Conservation (phyloP, 2,329 filamentous ascomycete species). For the Ceratocystis huliohia region DNA sequence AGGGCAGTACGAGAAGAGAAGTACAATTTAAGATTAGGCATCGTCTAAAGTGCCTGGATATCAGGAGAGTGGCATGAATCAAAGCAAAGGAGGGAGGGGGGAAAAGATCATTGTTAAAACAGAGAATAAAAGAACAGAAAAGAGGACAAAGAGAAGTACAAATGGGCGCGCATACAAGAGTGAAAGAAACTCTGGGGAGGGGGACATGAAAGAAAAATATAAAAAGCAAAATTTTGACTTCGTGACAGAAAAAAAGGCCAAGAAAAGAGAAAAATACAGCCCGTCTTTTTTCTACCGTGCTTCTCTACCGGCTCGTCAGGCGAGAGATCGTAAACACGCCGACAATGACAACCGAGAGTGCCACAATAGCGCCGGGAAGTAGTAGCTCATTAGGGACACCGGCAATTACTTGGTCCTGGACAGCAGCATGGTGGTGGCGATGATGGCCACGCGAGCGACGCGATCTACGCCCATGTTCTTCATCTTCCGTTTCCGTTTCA, state of each 20-base stretch:
- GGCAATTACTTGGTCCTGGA: conserved; percentile 67
- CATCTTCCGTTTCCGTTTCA: conserved; percentile 46
- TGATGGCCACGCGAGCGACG: conserved; percentile 30
- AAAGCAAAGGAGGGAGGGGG: not conserved
- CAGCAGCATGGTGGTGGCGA: conserved; percentile 22
- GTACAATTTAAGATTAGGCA: not conserved
- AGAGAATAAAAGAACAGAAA: conserved; percentile 11
- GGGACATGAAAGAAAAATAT: conserved; percentile 6
- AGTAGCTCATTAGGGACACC: conserved; percentile 91
- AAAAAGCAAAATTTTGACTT: conserved; percentile 4
- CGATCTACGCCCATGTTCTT: conserved; percentile 36
- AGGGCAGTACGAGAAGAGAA: not conserved
- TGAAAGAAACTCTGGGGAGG: not conserved
- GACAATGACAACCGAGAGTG: conserved; percentile 85
- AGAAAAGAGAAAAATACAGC: not conserved
- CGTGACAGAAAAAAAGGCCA: not conserved
- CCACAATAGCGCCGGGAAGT: conserved; percentile 84
- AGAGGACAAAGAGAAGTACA: not conserved
- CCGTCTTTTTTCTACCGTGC: conserved; percentile 4
- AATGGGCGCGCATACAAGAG: not conserved
- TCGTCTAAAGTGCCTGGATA: not conserved
- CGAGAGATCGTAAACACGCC: conserved; percentile 84
- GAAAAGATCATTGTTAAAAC: conserved; percentile 6
- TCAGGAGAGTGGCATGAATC: not conserved
- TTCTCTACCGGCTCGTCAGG: conserved; percentile 40